Evolutionary conservation across 2,329 filamentous ascomycete genomes (phyloP), one percentile per base, ranked within the genome.

Genomic region (Xylaria sp.): DNA sequence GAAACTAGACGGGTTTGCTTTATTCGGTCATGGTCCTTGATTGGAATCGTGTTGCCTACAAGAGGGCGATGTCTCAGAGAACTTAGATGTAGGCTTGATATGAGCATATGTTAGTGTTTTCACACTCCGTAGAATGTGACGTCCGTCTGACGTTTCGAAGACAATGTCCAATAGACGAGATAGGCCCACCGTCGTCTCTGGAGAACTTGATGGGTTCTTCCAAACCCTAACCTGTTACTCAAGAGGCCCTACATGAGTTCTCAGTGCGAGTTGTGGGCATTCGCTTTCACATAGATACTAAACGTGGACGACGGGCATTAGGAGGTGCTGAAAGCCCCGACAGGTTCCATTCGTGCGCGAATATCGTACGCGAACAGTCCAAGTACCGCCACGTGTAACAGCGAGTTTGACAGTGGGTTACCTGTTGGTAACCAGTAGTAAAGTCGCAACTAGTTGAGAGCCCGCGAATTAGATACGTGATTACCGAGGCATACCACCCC

Each of bases 401-500:
- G 10, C 15, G 31, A 19, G 10, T 13, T 29, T 29, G 3, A 21
- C 13, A 44, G 27, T 29, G 25, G 5, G 41, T 21, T 15, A 41
- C 9, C 5, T 8, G 15, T 35, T 33, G 13, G 9, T 9, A 35
- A 25, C 4, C 4, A 23, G 7, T 9, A 40, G 33, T 3, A 49
- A 19, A 49, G 23, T n/a, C 31, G 10, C 25, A 17, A 15, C n/a
- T 21, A 29, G n/a, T 4, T 27, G 17, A 44, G 29, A 44, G 13
- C 3, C 38, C 19, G 40, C 4, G 19, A 25, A 31, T 21, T 47
- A 19, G 17, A 44, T 35, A 51, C 5, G 19, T 51, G 27, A 44
- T 58, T 25, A 65, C 23, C 60, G 60, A 49, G 57, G 35, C 58
- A 62, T 46, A 10, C 58, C 58, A 33, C 55, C 46, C 64, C 64